phyloP scores from a whole-genome alignment of 768 basidiomycete species.

The Pseudohyphozyma bogoriensis region DNA sequence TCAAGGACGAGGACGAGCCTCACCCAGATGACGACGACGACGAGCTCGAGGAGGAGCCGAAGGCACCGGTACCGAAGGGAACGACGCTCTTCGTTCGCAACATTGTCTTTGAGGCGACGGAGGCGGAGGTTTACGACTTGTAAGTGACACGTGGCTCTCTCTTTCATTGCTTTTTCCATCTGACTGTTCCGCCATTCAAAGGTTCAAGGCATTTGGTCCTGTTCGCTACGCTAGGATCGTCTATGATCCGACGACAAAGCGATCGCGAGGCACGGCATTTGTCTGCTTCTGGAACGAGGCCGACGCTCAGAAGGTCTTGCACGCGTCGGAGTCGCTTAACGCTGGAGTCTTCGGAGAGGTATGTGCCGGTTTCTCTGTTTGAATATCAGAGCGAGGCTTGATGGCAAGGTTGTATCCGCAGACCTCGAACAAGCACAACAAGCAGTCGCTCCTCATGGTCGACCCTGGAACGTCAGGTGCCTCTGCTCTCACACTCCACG shows the following conservation, averaged over 20 bases:
- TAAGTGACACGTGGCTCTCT: conserved; percentile 40
- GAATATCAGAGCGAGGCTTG: neutral
- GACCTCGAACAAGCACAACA: conserved; percentile 48
- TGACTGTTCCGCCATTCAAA: conserved; percentile 35
- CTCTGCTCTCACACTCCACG: conserved; percentile 74
- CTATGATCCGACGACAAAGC: conserved; percentile 66
- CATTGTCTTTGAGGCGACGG: conserved; percentile 79
- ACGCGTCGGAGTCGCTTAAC: conserved; percentile 34
- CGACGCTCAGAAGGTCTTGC: conserved; percentile 74
- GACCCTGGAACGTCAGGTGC: conserved; percentile 83
- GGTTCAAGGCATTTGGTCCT: conserved; percentile 84
- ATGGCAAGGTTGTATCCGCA: neutral
- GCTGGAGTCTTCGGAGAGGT: conserved; percentile 25
- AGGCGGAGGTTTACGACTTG: conserved; percentile 81
- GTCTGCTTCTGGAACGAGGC: conserved; percentile 92
- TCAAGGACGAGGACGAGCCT: conserved; percentile 1
- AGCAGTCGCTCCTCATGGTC: conserved; percentile 81
- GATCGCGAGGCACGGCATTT: conserved; percentile 90
- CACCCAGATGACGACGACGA: conserved; percentile 45
- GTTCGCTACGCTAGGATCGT: conserved; percentile 88
- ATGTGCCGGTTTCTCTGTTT: neutral
- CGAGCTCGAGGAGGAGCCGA: conserved; percentile 41
- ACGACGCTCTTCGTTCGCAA: conserved; percentile 92
- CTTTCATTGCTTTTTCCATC: neutral
- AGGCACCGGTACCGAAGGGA: conserved; percentile 44